Conservation (phyloP, 345 rosid species). For the Excoecaria agallocha region DNA sequence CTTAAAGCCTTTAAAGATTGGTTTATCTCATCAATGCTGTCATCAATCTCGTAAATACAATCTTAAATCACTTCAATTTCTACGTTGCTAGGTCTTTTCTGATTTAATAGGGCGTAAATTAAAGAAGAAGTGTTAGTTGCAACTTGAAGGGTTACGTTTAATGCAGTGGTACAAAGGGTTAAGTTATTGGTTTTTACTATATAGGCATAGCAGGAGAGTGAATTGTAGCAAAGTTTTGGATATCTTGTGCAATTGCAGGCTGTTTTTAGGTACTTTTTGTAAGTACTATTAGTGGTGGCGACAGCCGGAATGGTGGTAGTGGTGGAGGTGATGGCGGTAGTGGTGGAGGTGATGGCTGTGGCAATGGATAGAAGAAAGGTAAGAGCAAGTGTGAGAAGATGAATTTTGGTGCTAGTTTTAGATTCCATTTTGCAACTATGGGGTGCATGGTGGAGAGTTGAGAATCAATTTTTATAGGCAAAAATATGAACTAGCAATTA, state of each 20-base stretch:
- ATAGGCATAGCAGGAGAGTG: conserved; percentile 47
- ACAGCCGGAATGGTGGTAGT: not conserved
- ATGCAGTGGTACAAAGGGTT: conserved; percentile 54
- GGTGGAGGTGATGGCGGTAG: conserved; percentile 15
- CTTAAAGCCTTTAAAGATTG: conserved; percentile 42
- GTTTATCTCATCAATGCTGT: conserved; percentile 50
- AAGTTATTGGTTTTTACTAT: conserved; percentile 46
- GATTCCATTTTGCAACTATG: not conserved
- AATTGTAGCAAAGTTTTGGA: conserved; percentile 53
- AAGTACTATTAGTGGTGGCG: conserved; percentile 2
- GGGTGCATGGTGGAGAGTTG: not conserved
- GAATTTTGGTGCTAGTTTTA: not conserved
- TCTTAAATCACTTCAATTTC: conserved; percentile 47
- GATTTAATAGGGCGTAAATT: conserved; percentile 25
- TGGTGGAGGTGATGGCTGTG: not conserved
- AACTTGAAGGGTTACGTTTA: conserved; percentile 39
- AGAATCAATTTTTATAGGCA: conserved; percentile 11
- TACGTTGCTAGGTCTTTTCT: conserved; percentile 20
- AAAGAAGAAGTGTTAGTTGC: conserved; percentile 31
- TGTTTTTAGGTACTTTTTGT: conserved; percentile 46
- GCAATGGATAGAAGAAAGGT: conserved; percentile 17
- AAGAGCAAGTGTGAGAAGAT: conserved; percentile 18
- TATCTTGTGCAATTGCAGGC: conserved; percentile 56
- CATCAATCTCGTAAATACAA: conserved; percentile 45
- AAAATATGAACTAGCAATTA: not conserved